Conservation (phyloP, 345 rosid species). For the Erucastrum elatum region DNA sequence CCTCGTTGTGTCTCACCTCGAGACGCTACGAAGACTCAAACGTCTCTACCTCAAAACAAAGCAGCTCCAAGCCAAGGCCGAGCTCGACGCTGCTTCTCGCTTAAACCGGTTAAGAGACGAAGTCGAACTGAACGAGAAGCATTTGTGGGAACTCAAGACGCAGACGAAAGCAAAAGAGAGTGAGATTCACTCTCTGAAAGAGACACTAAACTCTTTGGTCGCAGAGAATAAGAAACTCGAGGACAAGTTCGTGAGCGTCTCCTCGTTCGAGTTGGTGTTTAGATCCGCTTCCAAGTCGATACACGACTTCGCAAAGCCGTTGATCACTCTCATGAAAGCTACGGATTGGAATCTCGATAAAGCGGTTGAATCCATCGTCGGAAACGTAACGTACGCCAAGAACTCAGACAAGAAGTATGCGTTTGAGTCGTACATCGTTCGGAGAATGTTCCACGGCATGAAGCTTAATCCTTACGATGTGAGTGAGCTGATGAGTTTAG, state of each 20-base stretch:
- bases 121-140: conserved; percentile 42
- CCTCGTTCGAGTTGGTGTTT: conserved; percentile 42
- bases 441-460: conserved; percentile 56
- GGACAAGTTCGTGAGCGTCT: conserved; percentile 41
- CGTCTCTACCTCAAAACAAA: conserved; percentile 41
- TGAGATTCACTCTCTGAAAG: conserved; percentile 42
- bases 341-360: conserved; percentile 56
- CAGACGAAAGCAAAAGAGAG: conserved; percentile 40
- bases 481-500: conserved; percentile 44
- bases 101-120: conserved; percentile 40
- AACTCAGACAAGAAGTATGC: conserved; percentile 62
- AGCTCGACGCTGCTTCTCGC: conserved; percentile 35
- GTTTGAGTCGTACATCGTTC: conserved; percentile 61
- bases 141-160: conserved; percentile 45
- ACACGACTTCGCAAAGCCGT: conserved; percentile 64
- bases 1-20: conserved; percentile 52
- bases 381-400: conserved; percentile 43
- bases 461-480: conserved; percentile 41
- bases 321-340: conserved; percentile 67
- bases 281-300: conserved; percentile 51
- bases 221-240: conserved; percentile 34
- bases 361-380: conserved; percentile 52
- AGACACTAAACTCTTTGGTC: conserved; percentile 41
- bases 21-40: conserved; percentile 45
- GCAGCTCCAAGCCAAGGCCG: conserved; percentile 18